Base-by-base conservation (phyloP, 257 asterid genomes). In the Gynochthodes officinalis region DNA sequence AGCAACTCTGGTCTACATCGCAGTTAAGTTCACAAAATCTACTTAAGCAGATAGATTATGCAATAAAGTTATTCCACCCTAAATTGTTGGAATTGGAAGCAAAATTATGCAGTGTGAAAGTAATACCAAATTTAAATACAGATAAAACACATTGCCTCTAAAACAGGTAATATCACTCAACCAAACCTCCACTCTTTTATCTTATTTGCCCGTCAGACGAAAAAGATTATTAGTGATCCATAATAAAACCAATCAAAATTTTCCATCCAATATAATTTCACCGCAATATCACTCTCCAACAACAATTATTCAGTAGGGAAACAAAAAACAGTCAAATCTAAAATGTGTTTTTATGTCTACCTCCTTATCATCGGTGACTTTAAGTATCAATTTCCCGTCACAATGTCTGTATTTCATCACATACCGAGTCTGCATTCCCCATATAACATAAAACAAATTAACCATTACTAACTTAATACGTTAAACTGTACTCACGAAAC, bases 311-410 rank as follows among this genome's bases (percentile, higher is more conserved):
- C 14, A 8, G n/a, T n/a, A 32, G 11, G 2, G 32, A 15, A 6
- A 5, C 4, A n/a, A 53, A 9, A 65, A 65, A 65, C 0, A 37
- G 16, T 7, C 2, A 32, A 60, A 30, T 37, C 16, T 59, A 16
- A n/a, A 39, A 15, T 10, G 8, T 35, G 46, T 3, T 4, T 2
- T 13, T 25, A 10, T n/a, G 49, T 4, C 25, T 79, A 93, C 97
- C 98, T 82, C 87, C 80, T 79, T 90, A 79, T 93, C 86, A 72
- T 89, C 93, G 13, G 97, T 90, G 71, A 93, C 98, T 75, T 93
- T 93, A n/a, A 93, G 91, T 61, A 93, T 90, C 89, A 93, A 79
- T 83, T 93, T 90, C 55, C 97, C 97, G 28, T 90, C 98, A 57
- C 93, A 87, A 66, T 90, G 88, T 77, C 98, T 83, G 84, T 93